Percentiles rank a stretch among this genome's conserved stretches.
These are phyloP conservation scores for Curvularia verruculosa DNA, from an alignment of 2,329 filamentous ascomycete genomes.

Conservation along the genomic window DNA sequence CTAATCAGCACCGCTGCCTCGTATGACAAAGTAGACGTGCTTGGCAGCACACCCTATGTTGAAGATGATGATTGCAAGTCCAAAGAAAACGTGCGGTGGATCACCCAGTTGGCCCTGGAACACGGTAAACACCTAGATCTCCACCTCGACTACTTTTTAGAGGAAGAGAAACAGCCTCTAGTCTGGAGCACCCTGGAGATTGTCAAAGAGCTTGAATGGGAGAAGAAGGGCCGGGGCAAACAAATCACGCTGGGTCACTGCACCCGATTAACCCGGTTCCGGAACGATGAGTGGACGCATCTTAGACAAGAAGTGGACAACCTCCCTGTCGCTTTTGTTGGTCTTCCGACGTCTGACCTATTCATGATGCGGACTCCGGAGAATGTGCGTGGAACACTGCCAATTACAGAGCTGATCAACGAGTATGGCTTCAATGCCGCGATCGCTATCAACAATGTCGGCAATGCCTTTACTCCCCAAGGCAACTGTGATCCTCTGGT, in stretches of 20 bases:
- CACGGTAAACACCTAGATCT: slow-evolving; percentile 67
- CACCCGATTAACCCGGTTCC: slow-evolving; percentile 67
- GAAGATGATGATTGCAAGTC: slow-evolving; percentile 59
- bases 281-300: slow-evolving; percentile 55
- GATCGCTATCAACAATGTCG: slow-evolving; percentile 73
- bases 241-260: slow-evolving; percentile 66
- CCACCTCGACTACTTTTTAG: slow-evolving; percentile 73
- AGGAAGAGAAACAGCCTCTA: slow-evolving; percentile 56
- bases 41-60: slow-evolving; percentile 75
- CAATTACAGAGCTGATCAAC: slow-evolving; percentile 65
- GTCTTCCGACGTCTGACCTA: slow-evolving; percentile 72
- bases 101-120: slow-evolving; percentile 60
- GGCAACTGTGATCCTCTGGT: slow-evolving; percentile 69
- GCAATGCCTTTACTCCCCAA: slow-evolving; percentile 75
- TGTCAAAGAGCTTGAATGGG: slow-evolving; percentile 61
- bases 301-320: slow-evolving; percentile 58
- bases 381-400: slow-evolving; percentile 64
- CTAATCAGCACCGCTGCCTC: slow-evolving; percentile 57
- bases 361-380: slow-evolving; percentile 69
- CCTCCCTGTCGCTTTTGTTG: slow-evolving; percentile 70
- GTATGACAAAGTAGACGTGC: slow-evolving; percentile 58
- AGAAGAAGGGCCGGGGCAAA: slow-evolving; percentile 32
- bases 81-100: slow-evolving; percentile 67
- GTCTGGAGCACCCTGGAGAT: slow-evolving; percentile 61
- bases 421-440: slow-evolving; percentile 64